Evolutionary conservation across 768 basidiomycete species (phyloP).

Genomic region (Russula vinacea): DNA sequence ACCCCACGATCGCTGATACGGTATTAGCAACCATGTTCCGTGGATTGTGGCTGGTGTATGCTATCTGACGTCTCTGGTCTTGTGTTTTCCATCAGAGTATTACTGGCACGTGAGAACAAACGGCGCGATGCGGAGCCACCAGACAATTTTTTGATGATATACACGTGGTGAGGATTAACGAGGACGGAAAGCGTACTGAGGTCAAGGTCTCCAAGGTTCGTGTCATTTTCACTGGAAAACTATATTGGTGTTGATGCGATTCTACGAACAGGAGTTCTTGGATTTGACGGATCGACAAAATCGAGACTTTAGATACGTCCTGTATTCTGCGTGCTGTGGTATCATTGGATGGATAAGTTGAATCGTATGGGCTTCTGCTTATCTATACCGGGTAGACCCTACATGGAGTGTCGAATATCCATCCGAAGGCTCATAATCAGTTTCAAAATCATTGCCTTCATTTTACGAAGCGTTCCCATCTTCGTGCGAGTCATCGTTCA

Average conservation of each 20-base stretch:
- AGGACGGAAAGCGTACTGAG: conserved; percentile 51
- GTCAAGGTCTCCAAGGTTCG: conserved; percentile 65
- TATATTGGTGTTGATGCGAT: conserved; percentile 8
- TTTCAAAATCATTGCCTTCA: too few species aligned
- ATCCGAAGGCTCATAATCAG: too few species aligned
- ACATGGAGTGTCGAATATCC: too few species aligned
- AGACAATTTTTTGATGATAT: conserved; percentile 58
- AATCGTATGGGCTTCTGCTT: too few species aligned
- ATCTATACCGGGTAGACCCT: too few species aligned
- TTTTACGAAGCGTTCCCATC: too few species aligned
- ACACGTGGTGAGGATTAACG: conserved; percentile 45
- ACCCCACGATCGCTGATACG: not conserved
- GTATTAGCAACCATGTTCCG: conserved; percentile 60
- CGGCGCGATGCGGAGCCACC: conserved; percentile 55
- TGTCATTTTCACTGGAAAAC: not conserved
- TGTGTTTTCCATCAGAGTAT: conserved; percentile 50
- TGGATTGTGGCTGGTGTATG: conserved; percentile 75
- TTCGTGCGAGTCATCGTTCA: too few species aligned
- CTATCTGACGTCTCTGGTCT: conserved; percentile 50
- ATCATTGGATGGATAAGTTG: not conserved
- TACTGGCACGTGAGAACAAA: conserved; percentile 60
- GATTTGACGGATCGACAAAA: conserved; percentile 74
- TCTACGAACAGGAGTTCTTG: conserved; percentile 53
- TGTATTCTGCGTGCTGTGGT: conserved; percentile 36
- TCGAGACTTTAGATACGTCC: conserved; percentile 67